Evolutionary conservation across 139 green algal species (phyloP), one percentile per base, ranked within the genome.

Genomic region (Picochlorum sp.): DNA sequence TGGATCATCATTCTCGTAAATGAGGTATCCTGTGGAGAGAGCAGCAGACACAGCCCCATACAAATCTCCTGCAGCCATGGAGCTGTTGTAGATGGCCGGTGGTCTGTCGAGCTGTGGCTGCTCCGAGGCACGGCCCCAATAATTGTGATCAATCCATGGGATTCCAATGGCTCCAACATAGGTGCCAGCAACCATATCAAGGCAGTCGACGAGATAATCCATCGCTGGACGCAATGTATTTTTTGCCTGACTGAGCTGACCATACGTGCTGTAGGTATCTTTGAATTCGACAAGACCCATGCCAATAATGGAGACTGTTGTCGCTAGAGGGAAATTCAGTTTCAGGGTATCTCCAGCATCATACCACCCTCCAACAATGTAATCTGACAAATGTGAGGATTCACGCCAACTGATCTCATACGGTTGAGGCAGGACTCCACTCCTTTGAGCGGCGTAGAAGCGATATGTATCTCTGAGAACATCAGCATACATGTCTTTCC

Each of bases 361-460:
- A 56, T 66, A 66, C 14, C 16, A 71, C 9, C 65, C 65, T 30
- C 52, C 52, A 15, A 28, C n/a, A 14, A 71, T 52, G 2, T 55
- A 10, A 52, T 71, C 65, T 14, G 3, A 41, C 20, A 66, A 8
- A 18, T 65, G 65, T 16, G 65, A 55, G 3, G 6, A 20, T 16
- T 23, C 15, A 4, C 51, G 31, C 65, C 65, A 71, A 6, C 4
- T 6, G 21, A 71, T 62, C 9, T 45, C 54, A 37, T 71, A 57
- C 31, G 9, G 10, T 15, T 23, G 26, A n/a, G 57, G 50, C 0
- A 66, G 26, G 21, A 49, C 18, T 45, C 65, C 65, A 24, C 38
- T 57, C 45, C 65, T 37, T 45, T 71, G 65, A 26, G 65, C 65
- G 1, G 56, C 18, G 55, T 71, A 71, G 31, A 65, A 71, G n/a